Conservation (phyloP, 2,329 filamentous ascomycete species). For the Hymenoscyphus scutula region DNA sequence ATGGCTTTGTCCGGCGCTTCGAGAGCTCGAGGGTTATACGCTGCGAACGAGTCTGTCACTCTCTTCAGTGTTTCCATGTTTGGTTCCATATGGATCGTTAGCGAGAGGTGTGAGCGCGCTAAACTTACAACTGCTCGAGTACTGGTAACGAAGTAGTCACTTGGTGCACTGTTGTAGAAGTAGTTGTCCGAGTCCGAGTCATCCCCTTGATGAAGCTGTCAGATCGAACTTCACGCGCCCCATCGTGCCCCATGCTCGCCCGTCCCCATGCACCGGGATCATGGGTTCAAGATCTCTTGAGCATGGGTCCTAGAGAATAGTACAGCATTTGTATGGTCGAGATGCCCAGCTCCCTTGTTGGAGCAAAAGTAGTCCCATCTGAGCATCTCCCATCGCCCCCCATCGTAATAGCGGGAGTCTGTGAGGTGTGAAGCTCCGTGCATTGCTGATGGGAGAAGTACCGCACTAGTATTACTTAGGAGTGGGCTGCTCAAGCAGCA, state of each 20-base stretch:
- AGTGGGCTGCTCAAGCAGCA: neutral
- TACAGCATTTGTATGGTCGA: neutral
- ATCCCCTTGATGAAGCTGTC: neutral
- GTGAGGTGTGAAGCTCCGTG: neutral
- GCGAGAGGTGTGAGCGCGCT: neutral
- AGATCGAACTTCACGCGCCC: neutral
- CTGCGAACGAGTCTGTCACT: neutral
- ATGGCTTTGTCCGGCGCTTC: neutral
- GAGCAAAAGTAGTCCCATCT: constrained; percentile 5
- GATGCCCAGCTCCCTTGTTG: neutral
- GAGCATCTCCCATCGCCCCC: constrained; percentile 1
- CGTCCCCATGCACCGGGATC: constrained; percentile 1
- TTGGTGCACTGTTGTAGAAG: too few relatives aligned
- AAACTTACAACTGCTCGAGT: constrained; percentile 1
- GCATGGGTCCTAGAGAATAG: neutral
- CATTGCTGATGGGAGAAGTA: neutral
- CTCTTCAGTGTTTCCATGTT: neutral
- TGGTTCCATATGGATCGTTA: neutral
- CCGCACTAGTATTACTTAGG: neutral
- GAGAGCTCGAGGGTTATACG: neutral
- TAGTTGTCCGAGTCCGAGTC: neutral
- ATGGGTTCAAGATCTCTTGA: neutral
- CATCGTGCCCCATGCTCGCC: constrained; percentile 1
- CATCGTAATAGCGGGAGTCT: constrained; percentile 1
- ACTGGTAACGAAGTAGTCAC: neutral